phyloP scores from a whole-genome alignment of 352 stramenopile genomes.

The Globisporangium spiculum region DNA sequence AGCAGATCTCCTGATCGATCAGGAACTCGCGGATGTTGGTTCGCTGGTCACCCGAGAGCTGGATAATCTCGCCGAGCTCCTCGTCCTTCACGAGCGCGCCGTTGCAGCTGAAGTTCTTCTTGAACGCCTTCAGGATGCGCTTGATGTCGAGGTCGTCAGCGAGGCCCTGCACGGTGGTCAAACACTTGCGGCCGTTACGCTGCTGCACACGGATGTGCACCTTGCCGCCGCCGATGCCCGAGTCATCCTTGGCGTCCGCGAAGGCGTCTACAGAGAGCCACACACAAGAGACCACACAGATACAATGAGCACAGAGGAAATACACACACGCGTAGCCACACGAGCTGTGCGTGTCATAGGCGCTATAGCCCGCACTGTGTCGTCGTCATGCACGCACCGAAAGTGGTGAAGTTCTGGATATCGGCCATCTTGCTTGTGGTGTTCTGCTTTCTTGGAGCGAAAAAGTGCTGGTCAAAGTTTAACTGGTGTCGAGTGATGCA shows the following conservation, averaged over 20 bases:
- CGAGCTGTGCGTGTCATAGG: not conserved
- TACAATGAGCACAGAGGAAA: slow-evolving; percentile 1
- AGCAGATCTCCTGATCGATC: slow-evolving; percentile 98
- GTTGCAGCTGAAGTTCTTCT: slow-evolving; percentile 99
- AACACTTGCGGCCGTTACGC: slow-evolving; percentile 99
- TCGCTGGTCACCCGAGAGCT: slow-evolving; percentile 98
- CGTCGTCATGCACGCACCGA: slow-evolving; percentile 48
- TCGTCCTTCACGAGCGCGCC: slow-evolving; percentile 98
- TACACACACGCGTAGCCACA: not conserved
- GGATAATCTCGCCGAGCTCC: slow-evolving; percentile 98
- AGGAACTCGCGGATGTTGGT: slow-evolving; percentile 99
- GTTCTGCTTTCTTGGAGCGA: slow-evolving; percentile 20
- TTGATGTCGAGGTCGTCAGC: slow-evolving; percentile 98
- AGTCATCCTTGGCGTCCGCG: slow-evolving; percentile 86
- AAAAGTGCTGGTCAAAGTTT: slow-evolving; percentile 24
- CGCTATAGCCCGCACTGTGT: not conserved
- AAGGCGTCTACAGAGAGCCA: slow-evolving; percentile 67
- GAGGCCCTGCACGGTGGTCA: slow-evolving; percentile 98
- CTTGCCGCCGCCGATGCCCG: slow-evolving; percentile 81
- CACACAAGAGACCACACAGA: not conserved
- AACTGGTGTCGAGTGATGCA: slow-evolving; percentile 27
- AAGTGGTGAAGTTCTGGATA: slow-evolving; percentile 89
- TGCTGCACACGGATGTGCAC: slow-evolving; percentile 99
- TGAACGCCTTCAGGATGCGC: slow-evolving; percentile 99
- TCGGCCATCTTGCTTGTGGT: slow-evolving; percentile 53